Percentiles rank a stretch among this genome's conserved stretches.
Evolutionary conservation across 2,329 filamentous ascomycete species (phyloP).

Genomic region (Piedraia hortae): DNA sequence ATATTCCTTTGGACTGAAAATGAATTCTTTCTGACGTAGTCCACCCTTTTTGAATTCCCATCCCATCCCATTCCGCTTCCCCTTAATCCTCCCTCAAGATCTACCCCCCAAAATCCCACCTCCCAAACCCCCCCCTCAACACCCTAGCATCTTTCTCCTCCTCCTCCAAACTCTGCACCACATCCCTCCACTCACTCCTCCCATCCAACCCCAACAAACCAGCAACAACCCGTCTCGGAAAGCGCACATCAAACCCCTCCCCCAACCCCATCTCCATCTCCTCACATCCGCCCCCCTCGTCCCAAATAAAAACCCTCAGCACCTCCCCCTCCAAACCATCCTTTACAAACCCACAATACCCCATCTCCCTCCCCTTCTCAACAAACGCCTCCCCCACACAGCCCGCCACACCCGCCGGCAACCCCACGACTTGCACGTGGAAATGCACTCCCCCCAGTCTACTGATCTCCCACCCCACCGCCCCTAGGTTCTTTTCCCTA

Average conservation of each 20-base stretch:
- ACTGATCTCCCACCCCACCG: constrained; percentile 81
- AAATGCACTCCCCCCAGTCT: constrained; percentile 55
- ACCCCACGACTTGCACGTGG: constrained; percentile 80
- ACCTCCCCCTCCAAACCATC: constrained; percentile 9
- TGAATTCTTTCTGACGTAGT: too few relatives aligned
- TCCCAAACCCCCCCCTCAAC: constrained; percentile 59
- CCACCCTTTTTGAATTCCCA: too few relatives aligned
- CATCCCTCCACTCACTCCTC: constrained; percentile 64
- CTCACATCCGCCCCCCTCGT: constrained; percentile 22
- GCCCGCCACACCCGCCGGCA: constrained; percentile 36
- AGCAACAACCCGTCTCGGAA: constrained; percentile 61
- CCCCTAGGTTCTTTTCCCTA: constrained; percentile 28
- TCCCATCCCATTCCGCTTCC: too few relatives aligned
- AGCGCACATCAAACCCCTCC: constrained; percentile 76
- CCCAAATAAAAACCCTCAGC: constrained; percentile 13
- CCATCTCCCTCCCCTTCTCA: constrained; percentile 54
- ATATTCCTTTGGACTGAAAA: too few relatives aligned
- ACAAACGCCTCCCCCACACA: constrained; percentile 72
- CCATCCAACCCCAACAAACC: constrained; percentile 61
- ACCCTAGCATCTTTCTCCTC: constrained; percentile 51
- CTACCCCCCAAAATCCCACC: too few relatives aligned
- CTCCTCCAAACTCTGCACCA: constrained; percentile 46
- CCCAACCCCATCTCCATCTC: constrained; percentile 49
- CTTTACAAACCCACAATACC: constrained; percentile 26
- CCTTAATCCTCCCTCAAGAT: too few relatives aligned